Percentiles rank a stretch among this genome's conserved stretches.
These are phyloP conservation scores for Suillus weaverae DNA, from an alignment of 768 basidiomycete genomes.

Conservation along the genomic window DNA sequence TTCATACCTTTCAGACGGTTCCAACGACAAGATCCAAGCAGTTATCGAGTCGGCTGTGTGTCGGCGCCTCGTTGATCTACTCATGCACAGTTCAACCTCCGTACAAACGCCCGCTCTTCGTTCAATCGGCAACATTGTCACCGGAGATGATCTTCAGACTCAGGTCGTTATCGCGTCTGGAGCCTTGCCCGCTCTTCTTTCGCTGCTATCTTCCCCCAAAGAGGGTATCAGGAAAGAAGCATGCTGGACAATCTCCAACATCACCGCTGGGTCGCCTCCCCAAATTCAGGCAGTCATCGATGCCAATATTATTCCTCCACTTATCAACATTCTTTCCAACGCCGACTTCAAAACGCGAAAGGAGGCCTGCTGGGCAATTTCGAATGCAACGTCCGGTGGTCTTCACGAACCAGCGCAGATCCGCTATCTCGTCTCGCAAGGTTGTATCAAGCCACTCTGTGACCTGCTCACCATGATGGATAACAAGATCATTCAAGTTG, in stretches of 20 bases:
- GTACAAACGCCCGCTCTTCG: constrained; percentile 98
- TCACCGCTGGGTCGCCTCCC: constrained; percentile 94
- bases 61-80: constrained; percentile 93
- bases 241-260: constrained; percentile 99
- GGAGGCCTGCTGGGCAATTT: constrained; percentile 99
- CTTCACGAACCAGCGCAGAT: constrained; percentile 96
- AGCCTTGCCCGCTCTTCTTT: constrained; percentile 91
- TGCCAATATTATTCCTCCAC: constrained; percentile 95
- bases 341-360: constrained; percentile 99
- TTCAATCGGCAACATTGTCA: constrained; percentile 98
- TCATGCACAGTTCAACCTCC: constrained; percentile 92
- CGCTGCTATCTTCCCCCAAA: constrained; percentile 92
- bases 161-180: constrained; percentile 99
- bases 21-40: constrained; percentile 99
- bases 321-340: constrained; percentile 96
- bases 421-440: constrained; percentile 95
- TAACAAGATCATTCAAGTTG: constrained; percentile 99
- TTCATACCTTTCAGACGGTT: constrained; percentile 97
- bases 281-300: constrained; percentile 98
- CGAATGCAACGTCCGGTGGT: constrained; percentile 97
- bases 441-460: constrained; percentile 98
- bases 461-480: constrained; percentile 98
- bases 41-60: constrained; percentile 99
- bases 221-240: constrained; percentile 99
- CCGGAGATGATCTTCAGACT: constrained; percentile 98